Evolutionary conservation across 176 grass and related monocot species (phyloP).

Genomic region (Paspalum vaginatum): DNA sequence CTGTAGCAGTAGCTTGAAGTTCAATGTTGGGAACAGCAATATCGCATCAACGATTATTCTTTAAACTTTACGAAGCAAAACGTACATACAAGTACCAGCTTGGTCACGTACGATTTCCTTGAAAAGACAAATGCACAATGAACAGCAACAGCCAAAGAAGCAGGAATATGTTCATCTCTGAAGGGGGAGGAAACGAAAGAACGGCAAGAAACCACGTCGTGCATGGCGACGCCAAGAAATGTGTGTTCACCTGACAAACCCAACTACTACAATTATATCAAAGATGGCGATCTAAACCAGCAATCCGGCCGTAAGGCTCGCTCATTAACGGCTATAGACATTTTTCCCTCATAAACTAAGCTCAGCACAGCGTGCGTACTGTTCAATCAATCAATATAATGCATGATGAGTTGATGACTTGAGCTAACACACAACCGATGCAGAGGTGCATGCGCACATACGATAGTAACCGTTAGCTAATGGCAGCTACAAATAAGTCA

Average conservation of each 20-base stretch:
- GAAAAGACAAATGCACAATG: constrained; percentile 12
- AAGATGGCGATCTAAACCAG: constrained; percentile 46
- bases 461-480: constrained; percentile 26
- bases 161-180: constrained; percentile 22
- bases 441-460: background rate
- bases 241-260: constrained; percentile 2
- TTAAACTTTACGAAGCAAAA: constrained; percentile 16
- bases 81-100: background rate
- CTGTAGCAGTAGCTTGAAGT: background rate
- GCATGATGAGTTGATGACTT: background rate
- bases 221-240: constrained; percentile 22
- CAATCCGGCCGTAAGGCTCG: background rate
- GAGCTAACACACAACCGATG: background rate
- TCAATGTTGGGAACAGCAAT: background rate
- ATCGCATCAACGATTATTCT: background rate
- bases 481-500: too few species aligned
- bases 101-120: constrained; percentile 27
- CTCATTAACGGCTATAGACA: background rate
- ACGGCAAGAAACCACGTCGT: constrained; percentile 51
- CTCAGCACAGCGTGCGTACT: background rate
- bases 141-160: background rate
- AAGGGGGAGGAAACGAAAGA: constrained; percentile 44
- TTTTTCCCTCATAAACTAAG: background rate
- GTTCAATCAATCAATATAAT: background rate
- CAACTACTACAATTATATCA: constrained; percentile 18